Percentiles rank a stretch among this genome's conserved stretches.
Conservation (phyloP, 441 rosid genomes). For the Adansonia madagascariensis region DNA sequence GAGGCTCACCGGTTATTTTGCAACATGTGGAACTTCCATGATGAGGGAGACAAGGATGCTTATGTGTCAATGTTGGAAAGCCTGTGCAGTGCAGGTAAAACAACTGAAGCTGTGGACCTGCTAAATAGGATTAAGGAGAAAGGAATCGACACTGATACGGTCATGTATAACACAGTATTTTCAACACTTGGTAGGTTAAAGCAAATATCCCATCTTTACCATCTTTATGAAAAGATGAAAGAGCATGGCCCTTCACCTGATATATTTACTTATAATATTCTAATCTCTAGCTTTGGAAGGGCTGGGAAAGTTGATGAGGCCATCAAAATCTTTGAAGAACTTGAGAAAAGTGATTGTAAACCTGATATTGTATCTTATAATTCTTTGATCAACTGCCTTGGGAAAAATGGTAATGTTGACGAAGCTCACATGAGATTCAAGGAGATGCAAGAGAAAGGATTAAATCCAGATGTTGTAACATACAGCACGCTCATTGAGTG, state of each 20-base stretch:
- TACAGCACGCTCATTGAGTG: conserved; percentile 93
- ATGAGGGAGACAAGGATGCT: conserved; percentile 75
- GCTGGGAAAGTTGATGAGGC: conserved; percentile 73
- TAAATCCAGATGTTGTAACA: conserved; percentile 88
- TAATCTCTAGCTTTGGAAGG: conserved; percentile 80
- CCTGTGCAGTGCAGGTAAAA: conserved; percentile 75
- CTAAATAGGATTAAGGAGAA: conserved; percentile 73
- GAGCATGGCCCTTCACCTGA: conserved; percentile 74
- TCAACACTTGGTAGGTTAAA: conserved; percentile 75
- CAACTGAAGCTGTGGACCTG: conserved; percentile 80
- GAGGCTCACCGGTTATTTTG: conserved; percentile 91
- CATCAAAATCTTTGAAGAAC: conserved; percentile 74
- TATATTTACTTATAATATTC: conserved; percentile 76
- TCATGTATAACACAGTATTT: conserved; percentile 79
- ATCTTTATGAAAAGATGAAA: conserved; percentile 82
- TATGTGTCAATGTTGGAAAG: conserved; percentile 77
- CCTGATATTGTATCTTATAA: conserved; percentile 88
- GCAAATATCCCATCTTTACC: conserved; percentile 66
- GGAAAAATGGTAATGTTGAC: conserved; percentile 89
- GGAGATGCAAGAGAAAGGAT: conserved; percentile 92
- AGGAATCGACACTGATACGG: conserved; percentile 61
- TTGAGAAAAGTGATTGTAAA: conserved; percentile 64
- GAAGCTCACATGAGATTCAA: conserved; percentile 91
- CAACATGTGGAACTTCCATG: conserved; percentile 89
- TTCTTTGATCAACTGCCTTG: conserved; percentile 84